Evolutionary conservation across 2,329 filamentous ascomycete species (phyloP), one percentile per base, ranked within the genome.

Genomic region (Simplicillium aogashimaense): DNA sequence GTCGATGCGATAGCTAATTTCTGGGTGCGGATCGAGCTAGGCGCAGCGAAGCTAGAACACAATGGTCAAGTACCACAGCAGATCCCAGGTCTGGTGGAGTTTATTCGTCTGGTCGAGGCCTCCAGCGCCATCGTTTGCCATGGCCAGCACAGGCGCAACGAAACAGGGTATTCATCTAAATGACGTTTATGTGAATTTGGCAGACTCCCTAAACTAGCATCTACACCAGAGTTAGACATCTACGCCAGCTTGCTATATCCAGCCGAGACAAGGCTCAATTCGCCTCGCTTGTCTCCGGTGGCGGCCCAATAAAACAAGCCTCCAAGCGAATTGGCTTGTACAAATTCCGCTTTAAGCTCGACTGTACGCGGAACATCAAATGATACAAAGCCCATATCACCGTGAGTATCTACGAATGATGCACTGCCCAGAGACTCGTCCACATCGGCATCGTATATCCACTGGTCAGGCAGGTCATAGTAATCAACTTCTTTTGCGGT

Each of bases 251-350:
- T 71, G 42, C 72, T 62, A 50, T 72, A 78, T 4, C 78, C 78
- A 28, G 76, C 73, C 39, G 69, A 69, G 17, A 83, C 72, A 44
- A 84, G 52, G 52, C 78, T 83, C 47, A 71, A 62, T 8, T 57
- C 49, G 2, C 67, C 73, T 32, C 61, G 56, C 7, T 68, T 64
- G 58, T 83, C 80, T 0, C 71, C 75, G 2, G 71, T 72, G 2
- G 78, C 78, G 31, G 78, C 79, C 80, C 80, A 83, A 58, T 81
- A 83, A 54, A 83, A 83, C 25, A 84, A 47, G 0, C 80, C 80
- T 0, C 70, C 79, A 2, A 84, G 60, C 1, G 66, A 65, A 43
- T 67, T 65, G 29, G 64, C 58, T 36, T 66, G 70, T 36, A 70
- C 77, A 50, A 76, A 82, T 29, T 65, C 62, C 1, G 78, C 79